phyloP scores from a whole-genome alignment of 352 stramenopile species.

The Globisporangium yorkense region DNA sequence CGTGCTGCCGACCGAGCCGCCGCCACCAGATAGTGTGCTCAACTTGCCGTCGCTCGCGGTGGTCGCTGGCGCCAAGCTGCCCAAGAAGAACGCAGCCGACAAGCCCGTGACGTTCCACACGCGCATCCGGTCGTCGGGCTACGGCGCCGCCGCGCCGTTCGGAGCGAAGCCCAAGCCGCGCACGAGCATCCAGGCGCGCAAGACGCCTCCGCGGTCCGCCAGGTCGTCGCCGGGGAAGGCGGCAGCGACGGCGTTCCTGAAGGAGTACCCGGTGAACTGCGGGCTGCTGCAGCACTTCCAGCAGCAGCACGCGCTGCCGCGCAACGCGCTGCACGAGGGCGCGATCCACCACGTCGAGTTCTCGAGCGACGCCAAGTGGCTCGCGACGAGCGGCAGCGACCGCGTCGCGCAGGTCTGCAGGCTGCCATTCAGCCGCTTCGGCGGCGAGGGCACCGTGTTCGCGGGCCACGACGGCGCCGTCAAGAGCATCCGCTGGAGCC shows the following conservation, averaged over 20 bases:
- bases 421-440: slow-evolving; percentile 63
- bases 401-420: slow-evolving; percentile 56
- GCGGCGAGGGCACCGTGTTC: slow-evolving; percentile 65
- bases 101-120: slow-evolving; percentile 80
- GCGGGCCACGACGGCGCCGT: slow-evolving; percentile 65
- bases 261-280: slow-evolving; percentile 70
- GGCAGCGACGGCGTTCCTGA: slow-evolving; percentile 35
- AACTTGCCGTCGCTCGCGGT: slow-evolving; percentile 38
- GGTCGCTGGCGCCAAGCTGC: slow-evolving; percentile 10
- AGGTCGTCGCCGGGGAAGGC: slow-evolving; percentile 1
- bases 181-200: slow-evolving; percentile 20
- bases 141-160: slow-evolving; percentile 35
- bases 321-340: slow-evolving; percentile 51
- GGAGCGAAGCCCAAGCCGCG: slow-evolving; percentile 18
- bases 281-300: slow-evolving; percentile 54
- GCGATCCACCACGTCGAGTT: slow-evolving; percentile 74
- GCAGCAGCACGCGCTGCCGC: slow-evolving; percentile 41
- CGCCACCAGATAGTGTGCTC: slow-evolving; percentile 46
- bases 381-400: slow-evolving; percentile 63
- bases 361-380: slow-evolving; percentile 66
- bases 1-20: slow-evolving; percentile 39
- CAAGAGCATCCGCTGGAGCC: slow-evolving; percentile 63
- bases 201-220: slow-evolving; percentile 9
- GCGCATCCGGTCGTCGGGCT: slow-evolving; percentile 77
- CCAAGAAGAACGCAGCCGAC: slow-evolving; percentile 24